Conservation (phyloP, 2,329 filamentous ascomycete species). For the Sporothrix dimorphospora region DNA sequence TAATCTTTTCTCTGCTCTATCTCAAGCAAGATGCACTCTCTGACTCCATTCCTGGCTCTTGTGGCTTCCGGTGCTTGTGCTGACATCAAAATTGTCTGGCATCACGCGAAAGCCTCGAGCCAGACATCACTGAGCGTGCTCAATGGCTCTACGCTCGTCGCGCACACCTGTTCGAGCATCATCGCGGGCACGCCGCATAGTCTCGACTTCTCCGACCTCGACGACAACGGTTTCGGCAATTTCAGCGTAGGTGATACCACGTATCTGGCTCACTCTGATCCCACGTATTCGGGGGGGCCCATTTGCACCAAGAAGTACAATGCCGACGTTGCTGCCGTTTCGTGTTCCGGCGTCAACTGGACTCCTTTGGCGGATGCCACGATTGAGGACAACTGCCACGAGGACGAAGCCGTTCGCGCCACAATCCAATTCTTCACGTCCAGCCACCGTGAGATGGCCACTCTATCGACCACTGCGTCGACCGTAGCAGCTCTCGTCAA, state of each 20-base stretch:
- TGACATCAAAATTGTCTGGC: conserved; percentile 17
- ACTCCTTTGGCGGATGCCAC: neutral
- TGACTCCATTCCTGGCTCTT: neutral
- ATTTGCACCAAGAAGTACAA: neutral
- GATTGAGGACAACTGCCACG: neutral
- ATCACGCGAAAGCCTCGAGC: neutral
- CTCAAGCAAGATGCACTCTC: neutral
- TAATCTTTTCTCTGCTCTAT: neutral
- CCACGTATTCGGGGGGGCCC: conserved; percentile 9
- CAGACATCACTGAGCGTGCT: conserved; percentile 23
- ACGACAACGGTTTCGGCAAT: conserved; percentile 18
- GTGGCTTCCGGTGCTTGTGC: neutral
- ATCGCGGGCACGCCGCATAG: conserved; percentile 17
- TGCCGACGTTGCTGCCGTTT: neutral
- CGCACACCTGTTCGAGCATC: conserved; percentile 16
- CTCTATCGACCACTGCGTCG: neutral
- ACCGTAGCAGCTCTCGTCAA: neutral
- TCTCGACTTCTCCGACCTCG: conserved; percentile 22
- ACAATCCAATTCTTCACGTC: neutral
- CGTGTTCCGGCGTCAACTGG: neutral
- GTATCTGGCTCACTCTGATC: conserved; percentile 18
- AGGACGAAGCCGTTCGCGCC: neutral
- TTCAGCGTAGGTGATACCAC: conserved; percentile 4
- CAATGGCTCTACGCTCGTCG: conserved; percentile 14
- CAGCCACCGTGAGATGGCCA: neutral